These are phyloP conservation scores for Posidonia oceanica DNA, from an alignment of 116 monocot genomes.

Conservation along the genomic window DNA sequence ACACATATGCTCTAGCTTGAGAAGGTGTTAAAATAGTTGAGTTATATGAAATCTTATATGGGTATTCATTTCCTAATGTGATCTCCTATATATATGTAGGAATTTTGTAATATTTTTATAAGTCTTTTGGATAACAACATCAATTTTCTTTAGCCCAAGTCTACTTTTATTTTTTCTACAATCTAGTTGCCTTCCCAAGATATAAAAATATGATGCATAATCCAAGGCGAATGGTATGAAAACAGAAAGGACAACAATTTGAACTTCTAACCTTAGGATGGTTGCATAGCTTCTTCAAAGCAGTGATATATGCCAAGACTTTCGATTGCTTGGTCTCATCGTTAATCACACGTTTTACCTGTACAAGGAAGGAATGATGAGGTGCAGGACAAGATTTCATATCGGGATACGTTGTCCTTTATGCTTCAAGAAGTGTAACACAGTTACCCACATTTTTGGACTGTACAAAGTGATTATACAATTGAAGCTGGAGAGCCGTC, in stretches of 20 bases:
- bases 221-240: not conserved
- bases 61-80: too few relatives aligned
- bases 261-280: slow-evolving; percentile 67
- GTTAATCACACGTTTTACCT: slow-evolving; percentile 69
- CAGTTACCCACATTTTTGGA: slow-evolving; percentile 77
- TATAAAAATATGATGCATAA: not conserved
- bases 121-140: too few relatives aligned
- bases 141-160: too few relatives aligned
- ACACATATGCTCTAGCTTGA: too few relatives aligned
- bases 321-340: slow-evolving; percentile 76
- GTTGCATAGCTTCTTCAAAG: slow-evolving; percentile 95
- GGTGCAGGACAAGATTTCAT: not conserved
- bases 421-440: too few relatives aligned
- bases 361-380: not conserved
- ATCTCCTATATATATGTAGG: too few relatives aligned
- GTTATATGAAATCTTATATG: too few relatives aligned
- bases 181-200: too few relatives aligned
- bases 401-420: too few relatives aligned
- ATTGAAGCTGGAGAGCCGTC: slow-evolving; percentile 62
- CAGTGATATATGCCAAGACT: slow-evolving; percentile 95
- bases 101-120: too few relatives aligned
- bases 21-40: too few relatives aligned
- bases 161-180: too few relatives aligned
- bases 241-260: slow-evolving; percentile 2
- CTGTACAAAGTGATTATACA: slow-evolving; percentile 88